phyloP scores from a whole-genome alignment of 2,329 filamentous ascomycete species.

The Trichophyton benhamiae region DNA sequence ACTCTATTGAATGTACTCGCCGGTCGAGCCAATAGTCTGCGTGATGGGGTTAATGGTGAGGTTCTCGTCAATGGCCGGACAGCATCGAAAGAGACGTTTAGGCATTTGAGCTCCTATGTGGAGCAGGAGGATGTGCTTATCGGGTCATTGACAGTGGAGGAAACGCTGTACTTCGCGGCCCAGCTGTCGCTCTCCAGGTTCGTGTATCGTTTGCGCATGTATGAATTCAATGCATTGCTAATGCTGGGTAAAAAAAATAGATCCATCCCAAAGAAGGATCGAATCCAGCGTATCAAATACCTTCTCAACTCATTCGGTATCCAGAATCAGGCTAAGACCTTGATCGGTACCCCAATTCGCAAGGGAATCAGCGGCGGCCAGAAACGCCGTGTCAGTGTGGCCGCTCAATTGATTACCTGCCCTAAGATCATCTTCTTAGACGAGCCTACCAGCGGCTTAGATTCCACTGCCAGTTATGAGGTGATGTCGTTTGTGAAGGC shows the following conservation, averaged over 20 bases:
- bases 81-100: constrained; percentile 45
- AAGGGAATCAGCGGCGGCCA: constrained; percentile 79
- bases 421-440: constrained; percentile 74
- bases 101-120: constrained; percentile 60
- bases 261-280: constrained; percentile 44
- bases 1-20: constrained; percentile 73
- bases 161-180: constrained; percentile 68
- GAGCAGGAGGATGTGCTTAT: constrained; percentile 82
- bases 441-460: constrained; percentile 72
- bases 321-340: constrained; percentile 51
- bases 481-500: constrained; percentile 61
- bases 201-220: constrained; percentile 8
- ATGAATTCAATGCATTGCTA: background rate
- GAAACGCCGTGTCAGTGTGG: constrained; percentile 68
- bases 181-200: constrained; percentile 50
- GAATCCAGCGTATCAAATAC: constrained; percentile 49
- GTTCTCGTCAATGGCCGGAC: constrained; percentile 52
- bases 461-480: constrained; percentile 64
- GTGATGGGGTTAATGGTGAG: constrained; percentile 41
- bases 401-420: constrained; percentile 66
- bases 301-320: constrained; percentile 65
- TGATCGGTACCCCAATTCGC: constrained; percentile 69
- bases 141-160: constrained; percentile 64
- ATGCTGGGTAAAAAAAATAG: constrained; percentile 19
- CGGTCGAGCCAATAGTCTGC: constrained; percentile 43